Conservation (phyloP, 768 basidiomycete genomes). For the Rhodotorula graminis region DNA sequence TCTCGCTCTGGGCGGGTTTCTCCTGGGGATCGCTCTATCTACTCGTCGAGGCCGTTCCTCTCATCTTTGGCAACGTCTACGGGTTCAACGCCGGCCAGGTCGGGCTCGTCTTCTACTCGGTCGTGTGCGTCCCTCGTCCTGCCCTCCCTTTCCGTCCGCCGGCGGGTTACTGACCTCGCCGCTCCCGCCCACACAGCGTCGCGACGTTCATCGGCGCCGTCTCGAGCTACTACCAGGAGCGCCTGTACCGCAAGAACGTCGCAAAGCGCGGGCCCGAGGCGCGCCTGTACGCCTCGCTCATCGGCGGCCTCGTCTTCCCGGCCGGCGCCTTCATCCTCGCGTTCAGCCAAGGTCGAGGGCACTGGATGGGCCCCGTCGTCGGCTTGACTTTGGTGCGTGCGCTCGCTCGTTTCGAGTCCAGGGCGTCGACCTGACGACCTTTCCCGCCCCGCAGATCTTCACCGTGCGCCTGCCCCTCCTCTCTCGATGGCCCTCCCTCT, state of each 20-base stretch:
- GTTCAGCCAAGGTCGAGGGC: constrained; percentile 42
- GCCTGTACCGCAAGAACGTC: constrained; percentile 18
- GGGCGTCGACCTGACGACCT: not conserved
- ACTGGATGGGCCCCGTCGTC: constrained; percentile 48
- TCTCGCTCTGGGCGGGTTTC: constrained; percentile 51
- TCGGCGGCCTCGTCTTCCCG: constrained; percentile 33
- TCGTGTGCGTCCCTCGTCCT: constrained; percentile 5
- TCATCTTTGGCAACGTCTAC: constrained; percentile 33
- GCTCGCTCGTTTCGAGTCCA: not conserved
- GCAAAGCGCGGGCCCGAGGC: constrained; percentile 34
- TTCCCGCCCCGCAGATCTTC: constrained; percentile 2
- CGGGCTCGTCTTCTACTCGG: constrained; percentile 25
- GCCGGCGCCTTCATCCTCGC: constrained; percentile 47
- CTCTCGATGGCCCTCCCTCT: fast-evolving
- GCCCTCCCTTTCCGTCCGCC: too few relatives aligned
- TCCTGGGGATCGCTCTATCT: constrained; percentile 68
- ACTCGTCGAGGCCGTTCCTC: constrained; percentile 52
- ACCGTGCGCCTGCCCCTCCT: not conserved
- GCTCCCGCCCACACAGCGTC: not conserved
- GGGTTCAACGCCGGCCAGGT: constrained; percentile 21
- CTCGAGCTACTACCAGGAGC: constrained; percentile 22
- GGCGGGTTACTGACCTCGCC: not conserved
- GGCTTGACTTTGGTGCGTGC: constrained; percentile 42
- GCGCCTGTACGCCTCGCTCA: constrained; percentile 16
- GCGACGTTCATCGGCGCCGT: constrained; percentile 30